Percentiles rank a stretch among this genome's conserved stretches.
phyloP scores from a whole-genome alignment of 148 eudicot species.

The Talinum fruticosum region DNA sequence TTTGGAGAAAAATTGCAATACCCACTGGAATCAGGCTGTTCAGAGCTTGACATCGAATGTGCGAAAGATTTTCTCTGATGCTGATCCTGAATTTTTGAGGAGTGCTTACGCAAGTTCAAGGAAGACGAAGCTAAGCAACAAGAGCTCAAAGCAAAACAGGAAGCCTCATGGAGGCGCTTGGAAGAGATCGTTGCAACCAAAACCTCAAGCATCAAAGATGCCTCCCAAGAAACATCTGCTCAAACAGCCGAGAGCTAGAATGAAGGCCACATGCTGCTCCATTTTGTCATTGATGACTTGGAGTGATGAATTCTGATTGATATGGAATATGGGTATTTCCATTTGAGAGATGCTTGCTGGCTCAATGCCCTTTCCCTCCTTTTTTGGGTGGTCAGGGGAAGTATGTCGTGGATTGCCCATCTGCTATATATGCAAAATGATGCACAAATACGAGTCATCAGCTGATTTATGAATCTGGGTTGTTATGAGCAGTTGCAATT shows the following conservation, averaged over 20 bases:
- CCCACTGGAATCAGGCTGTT: constrained; percentile 51
- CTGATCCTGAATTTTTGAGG: constrained; percentile 40
- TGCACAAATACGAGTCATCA: not conserved
- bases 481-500: not conserved
- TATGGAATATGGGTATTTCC: not conserved
- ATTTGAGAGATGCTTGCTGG: constrained; percentile 2
- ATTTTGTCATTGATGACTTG: constrained; percentile 11
- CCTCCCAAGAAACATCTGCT: constrained; percentile 22
- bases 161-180: constrained; percentile 37
- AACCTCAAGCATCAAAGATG: constrained; percentile 7
- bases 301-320: not conserved
- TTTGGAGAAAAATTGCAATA: constrained; percentile 35
- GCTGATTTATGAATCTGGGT: not conserved
- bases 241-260: constrained; percentile 21
- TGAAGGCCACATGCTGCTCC: constrained; percentile 9
- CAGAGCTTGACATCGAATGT: constrained; percentile 42
- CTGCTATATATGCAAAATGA: not conserved
- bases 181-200: constrained; percentile 31
- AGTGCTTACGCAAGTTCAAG: constrained; percentile 37
- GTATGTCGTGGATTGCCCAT: not conserved
- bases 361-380: constrained; percentile 12
- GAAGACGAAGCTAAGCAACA: constrained; percentile 38
- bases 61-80: constrained; percentile 39
- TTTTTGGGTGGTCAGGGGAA: constrained; percentile 12
- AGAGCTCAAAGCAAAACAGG: constrained; percentile 34